Evolutionary conservation across 1,284 basidiomycete genomes (phyloP).

Genomic region (Earliella scabrosa): DNA sequence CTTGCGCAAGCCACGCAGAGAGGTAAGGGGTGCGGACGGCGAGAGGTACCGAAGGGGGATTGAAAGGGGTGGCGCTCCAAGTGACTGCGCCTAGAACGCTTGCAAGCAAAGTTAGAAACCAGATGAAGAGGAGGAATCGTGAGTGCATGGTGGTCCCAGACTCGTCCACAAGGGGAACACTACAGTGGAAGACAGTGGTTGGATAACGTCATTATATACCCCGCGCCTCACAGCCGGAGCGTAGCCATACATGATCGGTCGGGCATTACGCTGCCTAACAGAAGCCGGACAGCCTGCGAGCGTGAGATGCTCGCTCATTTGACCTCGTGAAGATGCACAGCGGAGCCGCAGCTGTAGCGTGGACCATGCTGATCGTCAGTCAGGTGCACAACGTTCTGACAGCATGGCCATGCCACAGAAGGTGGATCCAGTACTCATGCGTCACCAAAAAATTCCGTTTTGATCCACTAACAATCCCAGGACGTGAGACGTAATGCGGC

Average conservation of each 20-base stretch:
- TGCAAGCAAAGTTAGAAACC: constrained; percentile 8
- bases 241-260: background rate
- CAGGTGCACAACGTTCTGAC: background rate
- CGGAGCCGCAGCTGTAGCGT: background rate
- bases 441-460: background rate
- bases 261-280: too few relatives aligned
- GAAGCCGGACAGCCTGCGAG: background rate
- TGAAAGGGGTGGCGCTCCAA: constrained; percentile 65
- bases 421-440: background rate
- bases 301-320: background rate
- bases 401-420: background rate
- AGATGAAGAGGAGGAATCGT: too few relatives aligned
- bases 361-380: background rate
- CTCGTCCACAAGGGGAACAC: background rate
- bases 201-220: background rate
- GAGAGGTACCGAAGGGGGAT: constrained; percentile 59
- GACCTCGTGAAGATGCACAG: background rate
- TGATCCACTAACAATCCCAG: too few relatives aligned
- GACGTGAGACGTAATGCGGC: too few relatives aligned
- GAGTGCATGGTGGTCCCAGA: constrained; percentile 6
- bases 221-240: background rate
- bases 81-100: constrained; percentile 31
- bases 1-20: constrained; percentile 64
- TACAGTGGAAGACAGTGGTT: background rate
- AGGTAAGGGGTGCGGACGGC: constrained; percentile 70